Conservation (phyloP, 2,329 filamentous ascomycete species). For the Pseudogymnoascus sp. region DNA sequence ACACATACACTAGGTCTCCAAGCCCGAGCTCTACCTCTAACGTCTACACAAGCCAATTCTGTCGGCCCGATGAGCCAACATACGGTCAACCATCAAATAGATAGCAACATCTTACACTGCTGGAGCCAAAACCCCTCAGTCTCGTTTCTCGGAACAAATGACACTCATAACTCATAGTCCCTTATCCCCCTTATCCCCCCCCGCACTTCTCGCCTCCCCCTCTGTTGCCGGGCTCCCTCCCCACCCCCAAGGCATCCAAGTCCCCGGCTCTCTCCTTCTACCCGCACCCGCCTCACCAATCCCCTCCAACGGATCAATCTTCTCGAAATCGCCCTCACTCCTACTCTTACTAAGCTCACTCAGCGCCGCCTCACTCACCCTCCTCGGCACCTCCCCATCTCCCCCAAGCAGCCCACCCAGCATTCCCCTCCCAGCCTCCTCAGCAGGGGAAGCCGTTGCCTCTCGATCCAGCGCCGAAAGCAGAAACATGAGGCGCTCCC, state of each 20-base stretch:
- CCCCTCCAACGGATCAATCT: slow-evolving; percentile 53
- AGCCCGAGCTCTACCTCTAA: slow-evolving; percentile 17
- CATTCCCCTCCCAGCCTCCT: slow-evolving; percentile 14
- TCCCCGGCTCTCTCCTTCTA: slow-evolving; percentile 25
- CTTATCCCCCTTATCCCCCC: neutral
- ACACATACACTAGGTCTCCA: neutral
- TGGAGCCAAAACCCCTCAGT: neutral
- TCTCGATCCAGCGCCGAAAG: slow-evolving; percentile 73
- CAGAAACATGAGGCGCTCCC: slow-evolving; percentile 65
- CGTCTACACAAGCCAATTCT: slow-evolving; percentile 9
- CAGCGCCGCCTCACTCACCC: slow-evolving; percentile 21
- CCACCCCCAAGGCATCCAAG: slow-evolving; percentile 45
- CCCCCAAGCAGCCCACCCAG: slow-evolving; percentile 23
- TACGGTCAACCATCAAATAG: slow-evolving; percentile 13
- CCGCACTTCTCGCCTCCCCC: neutral
- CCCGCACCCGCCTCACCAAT: slow-evolving; percentile 25
- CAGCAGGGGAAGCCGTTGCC: slow-evolving; percentile 42
- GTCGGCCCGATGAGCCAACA: slow-evolving; percentile 8
- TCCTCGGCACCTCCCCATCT: slow-evolving; percentile 25
- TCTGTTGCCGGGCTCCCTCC: slow-evolving; percentile 17
- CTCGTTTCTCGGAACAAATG: neutral
- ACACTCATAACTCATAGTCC: neutral
- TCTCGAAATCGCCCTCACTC: slow-evolving; percentile 81
- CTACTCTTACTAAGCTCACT: slow-evolving; percentile 67
- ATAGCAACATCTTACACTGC: slow-evolving; percentile 4